A percentile compares a stretch with the other conserved stretches of the same genome.
Conservation (phyloP, 1,139 yeast genomes). For the Magnusiomyces sp. region DNA sequence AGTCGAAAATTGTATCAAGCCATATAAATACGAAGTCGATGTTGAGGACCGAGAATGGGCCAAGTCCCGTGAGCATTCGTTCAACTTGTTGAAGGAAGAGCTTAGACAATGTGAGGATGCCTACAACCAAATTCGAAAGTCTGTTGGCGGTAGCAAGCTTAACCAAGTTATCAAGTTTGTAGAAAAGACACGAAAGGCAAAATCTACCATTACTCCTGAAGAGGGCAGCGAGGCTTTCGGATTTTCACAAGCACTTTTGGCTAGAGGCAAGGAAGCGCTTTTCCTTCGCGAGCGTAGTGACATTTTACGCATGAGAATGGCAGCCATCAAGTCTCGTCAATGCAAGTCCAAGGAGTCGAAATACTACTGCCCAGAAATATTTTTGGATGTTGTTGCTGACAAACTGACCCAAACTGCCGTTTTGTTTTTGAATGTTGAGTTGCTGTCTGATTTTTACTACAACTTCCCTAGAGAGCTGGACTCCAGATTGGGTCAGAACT, state of each 20-base stretch:
- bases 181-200: conserved; percentile 35
- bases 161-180: conserved; percentile 74
- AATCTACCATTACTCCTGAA: conserved; percentile 19
- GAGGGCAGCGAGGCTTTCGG: conserved; percentile 58
- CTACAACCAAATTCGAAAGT: conserved; percentile 51
- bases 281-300: conserved; percentile 71
- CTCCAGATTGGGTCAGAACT: conserved; percentile 51
- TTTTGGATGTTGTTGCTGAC: conserved; percentile 84
- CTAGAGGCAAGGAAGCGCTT: conserved; percentile 72
- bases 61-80: conserved; percentile 70
- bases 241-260: conserved; percentile 61
- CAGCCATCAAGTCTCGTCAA: conserved; percentile 62
- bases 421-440: conserved; percentile 83
- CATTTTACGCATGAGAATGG: conserved; percentile 65
- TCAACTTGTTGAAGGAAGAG: conserved; percentile 70
- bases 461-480: conserved; percentile 94
- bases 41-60: conserved; percentile 94
- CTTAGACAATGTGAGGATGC: conserved; percentile 70
- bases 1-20: conserved; percentile 96
- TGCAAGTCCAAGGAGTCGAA: conserved; percentile 76
- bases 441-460: conserved; percentile 88
- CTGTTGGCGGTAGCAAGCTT: conserved; percentile 76
- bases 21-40: conserved; percentile 94
- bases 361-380: conserved; percentile 89
- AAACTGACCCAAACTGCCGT: conserved; percentile 91